Conservation (phyloP, 202 grass and related monocot species). For the Setaria italica region DNA sequence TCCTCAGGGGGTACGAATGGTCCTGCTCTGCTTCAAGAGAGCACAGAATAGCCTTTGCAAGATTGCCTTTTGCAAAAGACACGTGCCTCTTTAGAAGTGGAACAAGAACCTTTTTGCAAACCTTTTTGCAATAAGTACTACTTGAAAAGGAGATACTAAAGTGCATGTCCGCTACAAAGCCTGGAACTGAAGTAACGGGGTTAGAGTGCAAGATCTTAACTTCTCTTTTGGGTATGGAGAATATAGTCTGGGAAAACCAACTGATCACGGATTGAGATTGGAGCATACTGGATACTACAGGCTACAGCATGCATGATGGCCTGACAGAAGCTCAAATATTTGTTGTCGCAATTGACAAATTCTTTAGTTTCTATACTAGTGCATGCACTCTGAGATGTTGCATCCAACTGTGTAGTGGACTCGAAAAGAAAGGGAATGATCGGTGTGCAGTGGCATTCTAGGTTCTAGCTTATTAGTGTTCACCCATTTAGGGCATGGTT, state of each 20-base stretch:
- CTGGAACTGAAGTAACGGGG: slow-evolving; percentile 20
- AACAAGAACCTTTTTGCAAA: background rate
- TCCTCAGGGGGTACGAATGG: background rate
- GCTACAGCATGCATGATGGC: background rate
- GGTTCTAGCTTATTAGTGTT: background rate
- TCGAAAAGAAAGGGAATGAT: background rate
- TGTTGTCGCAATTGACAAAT: background rate
- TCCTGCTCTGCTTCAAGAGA: slow-evolving; percentile 12
- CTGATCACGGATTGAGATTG: slow-evolving; percentile 29
- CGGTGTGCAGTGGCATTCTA: background rate
- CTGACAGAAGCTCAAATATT: slow-evolving; percentile 5
- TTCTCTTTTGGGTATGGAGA: background rate
- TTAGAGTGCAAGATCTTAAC: slow-evolving; percentile 20
- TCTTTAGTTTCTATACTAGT: background rate
- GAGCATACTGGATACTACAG: background rate
- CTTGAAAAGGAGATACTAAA: slow-evolving; percentile 44
- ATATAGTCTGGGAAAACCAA: background rate
- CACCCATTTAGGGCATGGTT: slow-evolving; percentile 29
- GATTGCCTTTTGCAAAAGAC: slow-evolving; percentile 30
- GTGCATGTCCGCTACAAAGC: slow-evolving; percentile 21
- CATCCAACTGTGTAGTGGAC: slow-evolving; percentile 16
- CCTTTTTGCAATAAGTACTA: slow-evolving; percentile 14
- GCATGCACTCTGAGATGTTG: slow-evolving; percentile 8
- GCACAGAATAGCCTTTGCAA: background rate
- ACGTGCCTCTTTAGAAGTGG: background rate